Percentiles rank a stretch among this genome's conserved stretches.
These are phyloP conservation scores for Xylaria curta DNA, from an alignment of 495 filamentous ascomycete genomes.

Conservation along the genomic window DNA sequence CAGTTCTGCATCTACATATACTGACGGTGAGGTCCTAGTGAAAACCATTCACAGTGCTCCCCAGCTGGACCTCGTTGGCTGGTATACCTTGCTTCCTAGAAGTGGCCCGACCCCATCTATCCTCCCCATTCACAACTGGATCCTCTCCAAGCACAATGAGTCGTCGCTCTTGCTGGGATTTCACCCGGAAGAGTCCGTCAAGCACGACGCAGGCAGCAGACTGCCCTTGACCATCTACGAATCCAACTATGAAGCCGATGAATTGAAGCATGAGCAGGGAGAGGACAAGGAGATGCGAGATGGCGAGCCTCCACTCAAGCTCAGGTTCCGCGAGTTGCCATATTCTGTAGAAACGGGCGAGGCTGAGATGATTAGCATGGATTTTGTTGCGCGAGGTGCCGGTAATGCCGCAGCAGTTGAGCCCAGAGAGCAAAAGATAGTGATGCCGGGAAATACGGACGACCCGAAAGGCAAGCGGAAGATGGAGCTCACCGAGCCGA, in stretches of 20 bases:
- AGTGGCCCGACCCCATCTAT: constrained; percentile 71
- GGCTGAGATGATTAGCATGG: constrained; percentile 95
- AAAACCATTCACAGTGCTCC: constrained; percentile 87
- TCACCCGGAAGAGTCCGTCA: constrained; percentile 66
- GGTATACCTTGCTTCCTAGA: constrained; percentile 84
- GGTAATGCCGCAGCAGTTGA: constrained; percentile 75
- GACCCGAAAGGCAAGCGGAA: constrained; percentile 57
- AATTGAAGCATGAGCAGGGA: constrained; percentile 56
- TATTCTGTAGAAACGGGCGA: constrained; percentile 92
- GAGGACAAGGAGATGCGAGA: constrained; percentile 79
- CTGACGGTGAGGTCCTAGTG: constrained; percentile 56
- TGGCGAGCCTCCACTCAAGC: constrained; percentile 61
- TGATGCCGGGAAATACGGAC: constrained; percentile 37
- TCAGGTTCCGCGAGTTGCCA: constrained; percentile 82
- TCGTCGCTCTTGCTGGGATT: constrained; percentile 87
- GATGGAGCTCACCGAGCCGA: constrained; percentile 38
- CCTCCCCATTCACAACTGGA: constrained; percentile 77
- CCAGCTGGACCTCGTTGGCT: constrained; percentile 86
- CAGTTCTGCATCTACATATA: background rate
- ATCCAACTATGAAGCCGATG: constrained; percentile 72
- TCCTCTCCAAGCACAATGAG: constrained; percentile 78
- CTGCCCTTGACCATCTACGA: constrained; percentile 92
- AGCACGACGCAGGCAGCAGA: constrained; percentile 69
- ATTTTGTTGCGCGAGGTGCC: constrained; percentile 84
- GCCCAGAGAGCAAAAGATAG: constrained; percentile 41